Percentiles rank a stretch among this genome's conserved stretches.
Evolutionary conservation across 768 basidiomycete species (phyloP).

Genomic region (Mycena vitilis): DNA sequence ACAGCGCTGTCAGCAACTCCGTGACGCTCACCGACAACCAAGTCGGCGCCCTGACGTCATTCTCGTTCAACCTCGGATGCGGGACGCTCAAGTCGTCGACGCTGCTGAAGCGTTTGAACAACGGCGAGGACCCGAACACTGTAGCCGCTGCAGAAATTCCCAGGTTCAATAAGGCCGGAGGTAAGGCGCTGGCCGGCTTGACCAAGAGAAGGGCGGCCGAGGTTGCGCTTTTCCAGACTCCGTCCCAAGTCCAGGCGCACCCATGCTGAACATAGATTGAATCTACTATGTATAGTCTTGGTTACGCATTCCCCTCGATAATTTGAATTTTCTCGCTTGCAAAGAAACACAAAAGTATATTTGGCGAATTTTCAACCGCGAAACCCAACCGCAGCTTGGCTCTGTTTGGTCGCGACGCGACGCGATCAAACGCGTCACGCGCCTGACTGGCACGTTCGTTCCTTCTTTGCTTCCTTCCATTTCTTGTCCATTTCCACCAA

Average conservation of each 20-base stretch:
- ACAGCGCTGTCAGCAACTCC: conserved; percentile 39
- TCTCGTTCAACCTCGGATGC: conserved; percentile 46
- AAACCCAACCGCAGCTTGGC: neutral
- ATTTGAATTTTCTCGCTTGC: neutral
- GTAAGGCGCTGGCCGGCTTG: conserved; percentile 42
- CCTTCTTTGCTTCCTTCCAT: neutral
- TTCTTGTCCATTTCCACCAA: neutral
- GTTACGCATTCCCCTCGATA: neutral
- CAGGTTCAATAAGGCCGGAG: conserved; percentile 44
- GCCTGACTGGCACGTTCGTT: neutral
- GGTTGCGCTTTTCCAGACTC: conserved; percentile 44
- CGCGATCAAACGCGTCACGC: neutral
- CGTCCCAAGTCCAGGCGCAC: conserved; percentile 42
- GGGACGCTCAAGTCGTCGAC: conserved; percentile 41
- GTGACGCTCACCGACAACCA: conserved; percentile 46
- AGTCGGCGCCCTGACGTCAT: conserved; percentile 43
- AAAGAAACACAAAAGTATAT: neutral
- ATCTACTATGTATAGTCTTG: neutral
- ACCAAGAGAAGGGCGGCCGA: conserved; percentile 42
- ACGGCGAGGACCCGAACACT: conserved; percentile 44
- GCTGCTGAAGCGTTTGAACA: conserved; percentile 43
- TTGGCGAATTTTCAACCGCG: neutral
- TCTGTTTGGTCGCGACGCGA: neutral
- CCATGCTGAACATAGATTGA: conserved; percentile 36
- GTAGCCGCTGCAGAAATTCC: conserved; percentile 44